phyloP scores from a whole-genome alignment of 2,329 filamentous ascomycete species.

The Diplodia intermedia region DNA sequence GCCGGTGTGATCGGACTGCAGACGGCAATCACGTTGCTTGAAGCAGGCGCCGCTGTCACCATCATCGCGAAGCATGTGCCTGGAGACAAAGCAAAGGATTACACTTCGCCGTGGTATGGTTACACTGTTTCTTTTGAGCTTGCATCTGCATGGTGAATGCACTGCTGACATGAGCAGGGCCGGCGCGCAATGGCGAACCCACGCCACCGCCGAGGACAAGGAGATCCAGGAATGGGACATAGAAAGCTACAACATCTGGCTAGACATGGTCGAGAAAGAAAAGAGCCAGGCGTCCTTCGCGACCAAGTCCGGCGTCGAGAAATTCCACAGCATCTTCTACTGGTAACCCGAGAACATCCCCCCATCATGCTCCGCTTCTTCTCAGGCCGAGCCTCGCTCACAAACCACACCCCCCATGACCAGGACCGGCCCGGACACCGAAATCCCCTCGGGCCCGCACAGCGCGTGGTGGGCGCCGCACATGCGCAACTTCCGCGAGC shows the following conservation, averaged over 20 bases:
- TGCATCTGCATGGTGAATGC: not conserved
- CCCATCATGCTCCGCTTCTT: not conserved
- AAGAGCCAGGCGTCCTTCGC: slow-evolving; percentile 36
- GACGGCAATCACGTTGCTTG: slow-evolving; percentile 52
- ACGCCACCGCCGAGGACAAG: slow-evolving; percentile 44
- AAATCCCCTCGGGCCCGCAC: slow-evolving; percentile 34
- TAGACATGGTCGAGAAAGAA: slow-evolving; percentile 41
- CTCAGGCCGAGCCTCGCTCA: too few relatives aligned
- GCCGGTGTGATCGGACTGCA: slow-evolving; percentile 58
- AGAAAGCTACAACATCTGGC: slow-evolving; percentile 54
- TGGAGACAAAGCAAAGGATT: slow-evolving; percentile 51
- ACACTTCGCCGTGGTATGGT: slow-evolving; percentile 54
- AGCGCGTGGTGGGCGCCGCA: slow-evolving; percentile 49
- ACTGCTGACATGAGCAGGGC: slow-evolving; percentile 45
- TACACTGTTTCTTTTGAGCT: not conserved
- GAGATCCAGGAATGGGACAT: slow-evolving; percentile 51
- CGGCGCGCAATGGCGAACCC: slow-evolving; percentile 57
- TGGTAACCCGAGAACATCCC: slow-evolving; percentile 13
- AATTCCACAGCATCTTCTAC: slow-evolving; percentile 28
- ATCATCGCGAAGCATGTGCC: slow-evolving; percentile 54
- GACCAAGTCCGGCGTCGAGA: slow-evolving; percentile 38
- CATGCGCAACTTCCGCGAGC: slow-evolving; percentile 45
- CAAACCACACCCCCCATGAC: not conserved
- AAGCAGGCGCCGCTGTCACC: slow-evolving; percentile 51
- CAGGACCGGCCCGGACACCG: slow-evolving; percentile 39